Evolutionary conservation across 352 stramenopile genomes (phyloP).

Genomic region (Peronospora destructor): DNA sequence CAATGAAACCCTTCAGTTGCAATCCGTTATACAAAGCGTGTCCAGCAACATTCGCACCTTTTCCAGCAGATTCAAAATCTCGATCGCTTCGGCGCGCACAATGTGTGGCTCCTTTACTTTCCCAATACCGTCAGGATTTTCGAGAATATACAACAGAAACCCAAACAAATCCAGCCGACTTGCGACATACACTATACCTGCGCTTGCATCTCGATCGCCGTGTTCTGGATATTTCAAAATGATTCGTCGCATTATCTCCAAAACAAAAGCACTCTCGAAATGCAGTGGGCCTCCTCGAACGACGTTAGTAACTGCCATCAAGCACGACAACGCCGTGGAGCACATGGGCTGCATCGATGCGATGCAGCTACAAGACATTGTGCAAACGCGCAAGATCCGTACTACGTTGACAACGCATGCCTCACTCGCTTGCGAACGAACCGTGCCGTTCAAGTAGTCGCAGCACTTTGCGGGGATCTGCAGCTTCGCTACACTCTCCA

Average conservation of each 20-base stretch:
- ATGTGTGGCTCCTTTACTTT: conserved; percentile 56
- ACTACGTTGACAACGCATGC: conserved; percentile 56
- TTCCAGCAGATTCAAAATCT: conserved; percentile 74
- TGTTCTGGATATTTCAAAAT: conserved; percentile 64
- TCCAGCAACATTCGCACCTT: conserved; percentile 32
- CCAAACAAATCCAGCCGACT: conserved; percentile 62
- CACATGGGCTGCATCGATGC: conserved; percentile 47
- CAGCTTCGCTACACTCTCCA: conserved; percentile 44
- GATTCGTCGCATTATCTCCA: conserved; percentile 74
- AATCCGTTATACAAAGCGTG: background rate
- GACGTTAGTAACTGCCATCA: conserved; percentile 48
- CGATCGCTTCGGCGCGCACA: conserved; percentile 59
- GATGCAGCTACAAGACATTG: conserved; percentile 48
- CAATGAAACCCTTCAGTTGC: conserved; percentile 3
- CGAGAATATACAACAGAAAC: conserved; percentile 70
- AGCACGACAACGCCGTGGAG: conserved; percentile 47
- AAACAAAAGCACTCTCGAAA: conserved; percentile 51
- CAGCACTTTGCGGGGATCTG: conserved; percentile 65
- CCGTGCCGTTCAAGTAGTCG: conserved; percentile 56
- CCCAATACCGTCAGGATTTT: conserved; percentile 48
- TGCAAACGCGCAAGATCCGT: conserved; percentile 63
- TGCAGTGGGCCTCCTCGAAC: conserved; percentile 45
- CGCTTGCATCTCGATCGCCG: conserved; percentile 44
- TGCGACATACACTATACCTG: conserved; percentile 68
- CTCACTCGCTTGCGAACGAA: conserved; percentile 55